Evolutionary conservation across 352 stramenopile genomes (phyloP).

Genomic region (Globisporangium barbulae): DNA sequence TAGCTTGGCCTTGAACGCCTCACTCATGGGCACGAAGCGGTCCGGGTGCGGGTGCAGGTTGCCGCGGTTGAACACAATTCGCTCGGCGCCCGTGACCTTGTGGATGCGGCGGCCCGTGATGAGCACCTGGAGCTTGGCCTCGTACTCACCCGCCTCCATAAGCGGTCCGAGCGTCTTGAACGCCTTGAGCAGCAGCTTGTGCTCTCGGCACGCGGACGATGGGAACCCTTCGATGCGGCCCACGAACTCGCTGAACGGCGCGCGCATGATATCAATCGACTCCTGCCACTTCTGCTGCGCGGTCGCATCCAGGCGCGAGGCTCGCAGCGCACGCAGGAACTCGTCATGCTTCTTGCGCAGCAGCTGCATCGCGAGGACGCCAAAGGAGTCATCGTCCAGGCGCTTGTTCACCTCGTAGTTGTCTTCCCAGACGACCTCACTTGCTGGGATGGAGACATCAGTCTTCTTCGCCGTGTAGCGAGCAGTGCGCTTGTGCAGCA

Average conservation of each 20-base stretch:
- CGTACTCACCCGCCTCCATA: slow-evolving; percentile 28
- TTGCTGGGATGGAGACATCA: background rate
- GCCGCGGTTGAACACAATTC: slow-evolving; percentile 58
- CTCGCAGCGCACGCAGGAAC: slow-evolving; percentile 42
- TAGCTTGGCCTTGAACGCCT: slow-evolving; percentile 32
- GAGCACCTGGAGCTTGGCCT: slow-evolving; percentile 47
- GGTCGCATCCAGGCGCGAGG: slow-evolving; percentile 30
- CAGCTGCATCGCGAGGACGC: slow-evolving; percentile 32
- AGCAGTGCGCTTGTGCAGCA: slow-evolving; percentile 56
- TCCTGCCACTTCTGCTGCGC: slow-evolving; percentile 39
- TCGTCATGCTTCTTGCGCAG: slow-evolving; percentile 51
- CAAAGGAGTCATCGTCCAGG: slow-evolving; percentile 26
- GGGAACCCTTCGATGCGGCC: slow-evolving; percentile 16
- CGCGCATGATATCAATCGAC: slow-evolving; percentile 28
- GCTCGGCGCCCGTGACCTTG: slow-evolving; percentile 12
- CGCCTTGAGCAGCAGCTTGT: slow-evolving; percentile 53
- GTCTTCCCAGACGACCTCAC: slow-evolving; percentile 32
- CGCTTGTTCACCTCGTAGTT: slow-evolving; percentile 21
- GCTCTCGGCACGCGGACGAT: slow-evolving; percentile 25
- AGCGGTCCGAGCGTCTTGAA: slow-evolving; percentile 31
- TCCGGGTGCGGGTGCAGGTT: slow-evolving; percentile 56
- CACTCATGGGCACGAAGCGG: slow-evolving; percentile 36
- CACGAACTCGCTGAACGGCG: slow-evolving; percentile 30
- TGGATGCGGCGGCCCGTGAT: slow-evolving; percentile 39
- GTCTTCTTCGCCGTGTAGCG: slow-evolving; percentile 32